Evolutionary conservation across 2,329 filamentous ascomycete genomes (phyloP), one percentile per base, ranked within the genome.

Genomic region (Penicillium expansum): DNA sequence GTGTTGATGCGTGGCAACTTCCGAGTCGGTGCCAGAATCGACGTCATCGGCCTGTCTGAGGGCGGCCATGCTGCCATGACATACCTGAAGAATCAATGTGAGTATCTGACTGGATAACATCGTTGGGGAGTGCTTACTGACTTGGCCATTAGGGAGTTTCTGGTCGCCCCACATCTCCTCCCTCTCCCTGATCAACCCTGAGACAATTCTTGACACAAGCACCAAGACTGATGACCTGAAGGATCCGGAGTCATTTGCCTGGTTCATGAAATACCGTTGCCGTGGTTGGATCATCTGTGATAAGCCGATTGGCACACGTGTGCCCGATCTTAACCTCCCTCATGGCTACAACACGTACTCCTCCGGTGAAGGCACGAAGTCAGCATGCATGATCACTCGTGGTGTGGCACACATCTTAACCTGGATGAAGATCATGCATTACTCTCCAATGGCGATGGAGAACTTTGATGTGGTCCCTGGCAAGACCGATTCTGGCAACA

Each of bases 31-130:
- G 84, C 85, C 0, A 80, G 79, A 43, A 68, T 96, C 20, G 86
- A 92, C 67, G 70, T 96, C 32, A 79, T 96, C 47, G 90, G 83
- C 1, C 76, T 94, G 16, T 86, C 88, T 1, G 85, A 89, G 53
- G 86, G 86, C 4, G 86, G 85, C 0, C 80, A 86, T 32, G 75
- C 79, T 1, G 77, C 85, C 0, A 72, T 87, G 29, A 67, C 74
- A 14, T 87, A 88, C 60, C 76, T 94, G 10, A 80, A 86, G 35
- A 62, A 79, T 3, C 69, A 83, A 10, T 78, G 77, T 71, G 80
- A 76, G 69, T 87, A 5, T 32, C 30, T 18, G 32, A 13, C 20
- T 20, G n/a, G 22, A 24, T 24, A 32, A 11, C 11, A 22, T 10
- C 3, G n/a, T 38, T 9, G 24, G 8, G 4, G 24, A 35, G 14